These are phyloP conservation scores for Eucalyptus dawsonii DNA, from an alignment of 345 rosid species.

Conservation along the genomic window DNA sequence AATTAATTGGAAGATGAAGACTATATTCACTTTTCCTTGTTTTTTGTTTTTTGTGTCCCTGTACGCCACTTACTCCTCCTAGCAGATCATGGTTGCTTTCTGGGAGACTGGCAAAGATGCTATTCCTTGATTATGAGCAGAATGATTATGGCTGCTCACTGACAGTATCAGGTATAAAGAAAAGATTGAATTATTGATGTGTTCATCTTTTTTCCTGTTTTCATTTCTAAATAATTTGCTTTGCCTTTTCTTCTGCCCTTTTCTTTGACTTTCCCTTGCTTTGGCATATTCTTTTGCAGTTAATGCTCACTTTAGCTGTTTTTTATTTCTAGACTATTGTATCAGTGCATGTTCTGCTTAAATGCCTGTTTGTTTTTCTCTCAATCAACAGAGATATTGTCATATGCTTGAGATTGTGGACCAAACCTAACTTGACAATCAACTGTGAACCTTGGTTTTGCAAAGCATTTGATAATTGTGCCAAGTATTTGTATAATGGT, in stretches of 20 bases:
- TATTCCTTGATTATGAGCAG: slow-evolving; percentile 67
- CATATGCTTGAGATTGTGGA: not conserved
- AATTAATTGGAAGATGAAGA: not conserved
- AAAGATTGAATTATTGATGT: not conserved
- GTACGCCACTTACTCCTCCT: not conserved
- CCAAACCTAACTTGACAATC: not conserved
- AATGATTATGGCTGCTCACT: slow-evolving; percentile 57
- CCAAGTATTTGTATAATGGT: not conserved
- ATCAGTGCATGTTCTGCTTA: not conserved
- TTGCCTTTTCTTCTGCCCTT: not conserved
- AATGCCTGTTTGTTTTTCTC: not conserved
- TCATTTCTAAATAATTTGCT: not conserved
- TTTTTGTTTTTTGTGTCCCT: not conserved
- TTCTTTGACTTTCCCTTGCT: not conserved
- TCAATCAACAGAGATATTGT: not conserved
- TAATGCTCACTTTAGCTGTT: not conserved
- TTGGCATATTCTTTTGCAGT: not conserved
- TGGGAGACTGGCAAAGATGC: slow-evolving; percentile 77
- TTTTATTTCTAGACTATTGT: not conserved
- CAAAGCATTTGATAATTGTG: not conserved
- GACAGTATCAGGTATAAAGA: slow-evolving; percentile 58
- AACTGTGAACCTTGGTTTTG: not conserved
- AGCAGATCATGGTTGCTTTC: slow-evolving; percentile 85
- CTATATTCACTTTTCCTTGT: not conserved
- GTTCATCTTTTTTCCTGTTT: not conserved